These are phyloP conservation scores for Cladophialophora chaetospira DNA, from an alignment of 2,329 filamentous ascomycete genomes.

Conservation along the genomic window DNA sequence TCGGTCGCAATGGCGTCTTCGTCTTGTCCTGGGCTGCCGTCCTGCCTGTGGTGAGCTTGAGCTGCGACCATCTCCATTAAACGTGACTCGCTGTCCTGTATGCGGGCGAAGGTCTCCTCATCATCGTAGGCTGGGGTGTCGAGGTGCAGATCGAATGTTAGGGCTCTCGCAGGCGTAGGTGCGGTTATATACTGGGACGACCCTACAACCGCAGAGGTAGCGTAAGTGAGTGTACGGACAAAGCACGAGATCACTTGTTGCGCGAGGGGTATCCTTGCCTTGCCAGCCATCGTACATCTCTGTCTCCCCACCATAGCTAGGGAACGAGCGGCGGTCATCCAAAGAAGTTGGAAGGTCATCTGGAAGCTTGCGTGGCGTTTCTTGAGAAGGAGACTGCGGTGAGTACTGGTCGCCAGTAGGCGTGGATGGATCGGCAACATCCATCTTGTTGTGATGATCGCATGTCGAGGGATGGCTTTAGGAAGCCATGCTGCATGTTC, in stretches of 20 bases:
- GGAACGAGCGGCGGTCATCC: slow-evolving; percentile 76
- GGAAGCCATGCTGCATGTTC: neutral
- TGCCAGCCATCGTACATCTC: slow-evolving; percentile 99
- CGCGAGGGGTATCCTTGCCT: slow-evolving; percentile 56
- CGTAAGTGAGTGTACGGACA: slow-evolving; percentile 13
- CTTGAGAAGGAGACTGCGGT: slow-evolving; percentile 22
- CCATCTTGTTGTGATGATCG: slow-evolving; percentile 20
- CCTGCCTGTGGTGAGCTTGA: slow-evolving; percentile 75
- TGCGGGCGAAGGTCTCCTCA: slow-evolving; percentile 56
- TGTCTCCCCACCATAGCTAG: slow-evolving; percentile 72
- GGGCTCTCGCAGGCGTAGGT: slow-evolving; percentile 78
- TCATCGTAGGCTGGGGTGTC: slow-evolving; percentile 76
- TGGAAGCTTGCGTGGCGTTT: slow-evolving; percentile 58
- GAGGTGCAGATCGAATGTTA: slow-evolving; percentile 82
- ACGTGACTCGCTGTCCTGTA: slow-evolving; percentile 79
- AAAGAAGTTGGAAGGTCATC: slow-evolving; percentile 86
- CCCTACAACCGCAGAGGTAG: slow-evolving; percentile 55
- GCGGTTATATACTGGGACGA: slow-evolving; percentile 94
- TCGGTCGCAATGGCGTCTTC: slow-evolving; percentile 78
- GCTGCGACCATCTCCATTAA: slow-evolving; percentile 95
- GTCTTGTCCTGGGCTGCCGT: slow-evolving; percentile 67
- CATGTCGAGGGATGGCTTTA: slow-evolving; percentile 16
- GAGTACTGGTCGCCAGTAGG: slow-evolving; percentile 5
- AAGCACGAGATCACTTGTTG: slow-evolving; percentile 14
- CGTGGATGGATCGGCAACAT: slow-evolving; percentile 21